A percentile compares a stretch with the other conserved stretches of the same genome.
phyloP scores from a whole-genome alignment of 1,139 yeast species.

The Yamadazyma trypodendri region DNA sequence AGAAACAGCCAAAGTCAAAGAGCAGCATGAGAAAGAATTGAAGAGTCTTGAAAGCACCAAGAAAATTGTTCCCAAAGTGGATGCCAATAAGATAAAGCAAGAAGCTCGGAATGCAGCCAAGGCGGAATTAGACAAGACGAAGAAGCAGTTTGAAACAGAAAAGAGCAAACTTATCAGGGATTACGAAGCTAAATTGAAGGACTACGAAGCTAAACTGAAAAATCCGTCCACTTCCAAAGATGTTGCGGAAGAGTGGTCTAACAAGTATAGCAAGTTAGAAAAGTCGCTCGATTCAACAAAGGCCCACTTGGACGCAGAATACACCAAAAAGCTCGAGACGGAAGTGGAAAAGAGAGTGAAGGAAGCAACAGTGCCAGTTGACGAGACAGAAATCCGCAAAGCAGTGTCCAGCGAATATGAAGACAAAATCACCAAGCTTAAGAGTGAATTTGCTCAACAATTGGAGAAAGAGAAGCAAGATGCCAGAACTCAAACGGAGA shows the following conservation, averaged over 20 bases:
- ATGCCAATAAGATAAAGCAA: conserved; percentile 6
- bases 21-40: conserved; percentile 1
- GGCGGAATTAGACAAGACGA: conserved; percentile 16
- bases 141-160: conserved; percentile 12
- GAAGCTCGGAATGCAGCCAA: conserved; percentile 13
- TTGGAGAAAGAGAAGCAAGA: conserved; percentile 32
- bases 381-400: conserved; percentile 10
- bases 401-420: conserved; percentile 16
- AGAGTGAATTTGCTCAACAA: conserved; percentile 26
- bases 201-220: conserved; percentile 13
- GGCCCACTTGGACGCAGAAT: conserved; percentile 20
- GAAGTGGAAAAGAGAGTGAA: conserved; percentile 12
- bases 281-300: conserved; percentile 19
- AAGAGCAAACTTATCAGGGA: conserved; percentile 12
- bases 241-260: conserved; percentile 11
- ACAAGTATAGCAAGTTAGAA: conserved; percentile 20
- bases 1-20: conserved; percentile 1
- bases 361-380: conserved; percentile 6
- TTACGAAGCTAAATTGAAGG: conserved; percentile 13
- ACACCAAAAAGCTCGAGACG: conserved; percentile 18
- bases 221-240: background rate
- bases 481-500: conserved; percentile 34
- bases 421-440: conserved; percentile 24
- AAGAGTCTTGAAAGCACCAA: background rate
- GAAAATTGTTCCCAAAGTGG: background rate